Percentiles rank a stretch among this genome's conserved stretches.
Evolutionary conservation across 2,329 filamentous ascomycete species (phyloP).

Genomic region (Neonectria sp.): DNA sequence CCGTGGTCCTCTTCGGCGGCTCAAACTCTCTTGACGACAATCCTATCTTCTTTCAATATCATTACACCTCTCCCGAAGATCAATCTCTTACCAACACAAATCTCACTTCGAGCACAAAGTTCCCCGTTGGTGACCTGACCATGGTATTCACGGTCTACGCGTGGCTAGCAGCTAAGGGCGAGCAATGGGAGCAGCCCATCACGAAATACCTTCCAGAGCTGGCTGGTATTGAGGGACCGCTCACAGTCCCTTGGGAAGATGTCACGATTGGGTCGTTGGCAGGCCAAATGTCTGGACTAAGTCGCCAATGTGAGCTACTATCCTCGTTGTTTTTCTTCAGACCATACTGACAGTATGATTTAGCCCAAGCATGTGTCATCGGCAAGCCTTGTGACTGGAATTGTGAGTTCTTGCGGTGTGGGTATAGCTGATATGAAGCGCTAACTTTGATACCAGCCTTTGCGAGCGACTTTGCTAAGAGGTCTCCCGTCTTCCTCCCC

Average conservation of each 20-base stretch:
- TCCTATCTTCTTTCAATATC: slow-evolving; percentile 39
- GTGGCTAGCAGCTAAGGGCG: slow-evolving; percentile 50
- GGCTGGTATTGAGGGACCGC: background rate
- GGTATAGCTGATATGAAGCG: rapidly evolving
- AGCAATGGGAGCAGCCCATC: slow-evolving; percentile 48
- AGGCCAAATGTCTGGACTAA: slow-evolving; percentile 40
- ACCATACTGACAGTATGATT: background rate
- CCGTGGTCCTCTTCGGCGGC: slow-evolving; percentile 38
- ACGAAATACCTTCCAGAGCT: slow-evolving; percentile 50
- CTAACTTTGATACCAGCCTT: slow-evolving; percentile 19
- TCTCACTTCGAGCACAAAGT: slow-evolving; percentile 43
- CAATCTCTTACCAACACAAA: slow-evolving; percentile 14
- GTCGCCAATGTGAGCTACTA: slow-evolving; percentile 35
- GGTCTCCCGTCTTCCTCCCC: slow-evolving; percentile 35
- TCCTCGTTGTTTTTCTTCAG: rapidly evolving
- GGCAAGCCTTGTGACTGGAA: slow-evolving; percentile 27
- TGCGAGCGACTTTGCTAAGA: slow-evolving; percentile 15
- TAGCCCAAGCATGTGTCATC: slow-evolving; percentile 34
- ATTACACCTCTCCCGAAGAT: slow-evolving; percentile 40
- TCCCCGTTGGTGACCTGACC: slow-evolving; percentile 49
- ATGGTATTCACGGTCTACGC: slow-evolving; percentile 53
- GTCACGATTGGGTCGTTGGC: slow-evolving; percentile 40
- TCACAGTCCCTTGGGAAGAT: slow-evolving; percentile 32
- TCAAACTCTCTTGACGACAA: slow-evolving; percentile 19
- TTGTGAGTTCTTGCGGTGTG: background rate